Base-by-base conservation (phyloP, 192 early-diverging fungal genomes). In the Linnemannia zychae region DNA sequence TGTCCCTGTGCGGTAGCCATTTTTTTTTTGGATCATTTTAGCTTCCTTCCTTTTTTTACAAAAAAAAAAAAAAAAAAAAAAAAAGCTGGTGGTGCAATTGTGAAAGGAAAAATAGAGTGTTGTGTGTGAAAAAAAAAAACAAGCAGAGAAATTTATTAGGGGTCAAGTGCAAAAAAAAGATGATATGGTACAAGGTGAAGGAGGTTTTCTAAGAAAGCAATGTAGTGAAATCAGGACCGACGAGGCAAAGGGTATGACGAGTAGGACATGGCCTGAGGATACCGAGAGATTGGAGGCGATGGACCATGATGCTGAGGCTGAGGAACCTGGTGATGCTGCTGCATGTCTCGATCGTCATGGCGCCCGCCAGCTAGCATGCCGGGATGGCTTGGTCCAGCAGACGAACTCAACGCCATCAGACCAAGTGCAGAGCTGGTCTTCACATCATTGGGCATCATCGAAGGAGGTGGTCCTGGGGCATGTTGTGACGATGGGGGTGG, bases 181-280 rank as follows among this genome's bases (percentile, higher is more conserved):
- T 24, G 16, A 65, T 71, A 71, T 15, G 34, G 34, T 71, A 52
- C 44, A 73, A 73, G 44, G 24, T 2, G 20, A 68, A 72, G 12
- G 17, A 71, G 70, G 63, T 7, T 73, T 22, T 74, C 57, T 37
- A 36, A 24, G 24, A 75, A n/a, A 66, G 16, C 9, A 44, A 28
- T 31, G 3, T 31, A 75, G 33, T 31, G 46, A 28, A 67, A 44
- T 79, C 73, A 85, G 3, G 74, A 44, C 65, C 83, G 53, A 60
- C 83, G 47, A 28, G 83, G 83, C 72, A 85, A 71, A 13, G 83
- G 82, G 67, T 83, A 83, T 57, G 81, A 71, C 17, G 75, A 57
- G 50, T 79, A 85, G 24, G 83, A 74, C 2, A 48, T 36, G 20
- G 74, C 31, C 63, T 76, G 74, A 67, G 70, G 60, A 67, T 77